Evolutionary conservation across 176 grass and related monocot genomes (phyloP).

Genomic region (Oryza punctata): DNA sequence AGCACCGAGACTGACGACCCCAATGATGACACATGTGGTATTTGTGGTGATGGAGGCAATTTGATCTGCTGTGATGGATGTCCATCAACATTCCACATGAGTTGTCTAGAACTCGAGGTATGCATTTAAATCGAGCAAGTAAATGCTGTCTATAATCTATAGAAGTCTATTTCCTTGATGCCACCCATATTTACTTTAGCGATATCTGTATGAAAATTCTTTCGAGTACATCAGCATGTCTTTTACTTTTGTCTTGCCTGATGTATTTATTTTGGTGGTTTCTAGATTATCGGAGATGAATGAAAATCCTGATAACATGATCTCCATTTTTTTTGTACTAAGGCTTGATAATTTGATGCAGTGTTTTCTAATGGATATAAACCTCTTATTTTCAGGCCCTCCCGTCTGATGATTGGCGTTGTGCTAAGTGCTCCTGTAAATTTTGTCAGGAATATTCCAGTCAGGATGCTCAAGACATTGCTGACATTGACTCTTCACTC

Average conservation of each 20-base stretch:
- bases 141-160: slow-evolving; percentile 5
- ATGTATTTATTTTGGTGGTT: background rate
- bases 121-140: slow-evolving; percentile 26
- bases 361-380: slow-evolving; percentile 21
- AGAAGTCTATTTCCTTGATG: slow-evolving; percentile 16
- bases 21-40: slow-evolving; percentile 95
- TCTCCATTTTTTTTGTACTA: slow-evolving; percentile 10
- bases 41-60: slow-evolving; percentile 93
- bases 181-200: slow-evolving; percentile 18
- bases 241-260: slow-evolving; percentile 10
- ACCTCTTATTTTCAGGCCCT: slow-evolving; percentile 62
- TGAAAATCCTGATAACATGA: slow-evolving; percentile 10
- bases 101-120: slow-evolving; percentile 84
- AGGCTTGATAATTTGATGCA: slow-evolving; percentile 13
- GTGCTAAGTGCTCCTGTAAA: slow-evolving; percentile 84
- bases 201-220: background rate
- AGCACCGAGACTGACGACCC: slow-evolving; percentile 68
- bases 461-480: slow-evolving; percentile 40
- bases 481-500: slow-evolving; percentile 52
- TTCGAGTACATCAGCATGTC: slow-evolving; percentile 8
- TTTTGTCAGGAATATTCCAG: slow-evolving; percentile 74
- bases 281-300: slow-evolving; percentile 17
- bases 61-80: slow-evolving; percentile 96
- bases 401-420: slow-evolving; percentile 88
- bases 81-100: slow-evolving; percentile 94